Base-by-base conservation (phyloP, 495 filamentous ascomycete genomes). In the Talaromyces stipitatus region DNA sequence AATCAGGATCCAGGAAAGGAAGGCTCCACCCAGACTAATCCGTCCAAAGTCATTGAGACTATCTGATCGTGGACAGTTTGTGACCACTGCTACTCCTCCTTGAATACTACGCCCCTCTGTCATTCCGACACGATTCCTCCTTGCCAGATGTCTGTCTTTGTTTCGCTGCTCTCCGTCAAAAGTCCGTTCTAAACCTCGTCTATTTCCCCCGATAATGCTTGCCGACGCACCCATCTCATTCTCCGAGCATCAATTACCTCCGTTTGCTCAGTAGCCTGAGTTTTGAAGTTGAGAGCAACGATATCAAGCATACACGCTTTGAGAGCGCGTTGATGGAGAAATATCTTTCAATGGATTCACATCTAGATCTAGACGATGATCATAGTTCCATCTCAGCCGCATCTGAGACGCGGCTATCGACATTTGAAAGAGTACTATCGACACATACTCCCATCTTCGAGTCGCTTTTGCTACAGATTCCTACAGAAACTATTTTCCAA, bases 381-480 rank as follows among this genome's bases (percentile, higher is more conserved):
- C 57, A 58, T 27, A 55, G 2, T 45, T n/a, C 11, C 62, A 64
- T 45, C 69, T 62, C 54, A 55, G 60, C 47, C 58, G 63, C 62
- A 48, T 72, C 3, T 23, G 66, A 72, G 48, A 69, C 67, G n/a
- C 58, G 61, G 36, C 69, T 77, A 6, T 79, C 77, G 2, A 70
- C 61, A 18, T 81, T 84, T 60, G 81, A 82, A 60, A 64, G 69
- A 58, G 69, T 82, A 50, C 61, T 85, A 55, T 78, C 78, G 27
- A 75, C 78, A 20, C 74, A 83, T 62, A 73, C 78, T 30, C 79
- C 81, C 23, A 72, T 85, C 46, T 67, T 83, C 53, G 81, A 82
- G 63, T 82, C 79, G 16, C 72, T 85, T 16, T 68, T 83, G 14
- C 72, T 78, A n/a, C 79, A 83, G 52, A 67, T 79, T 29, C 81